Base-by-base conservation (phyloP, 1,139 yeast genomes). In the Protomyces macrosporus region DNA sequence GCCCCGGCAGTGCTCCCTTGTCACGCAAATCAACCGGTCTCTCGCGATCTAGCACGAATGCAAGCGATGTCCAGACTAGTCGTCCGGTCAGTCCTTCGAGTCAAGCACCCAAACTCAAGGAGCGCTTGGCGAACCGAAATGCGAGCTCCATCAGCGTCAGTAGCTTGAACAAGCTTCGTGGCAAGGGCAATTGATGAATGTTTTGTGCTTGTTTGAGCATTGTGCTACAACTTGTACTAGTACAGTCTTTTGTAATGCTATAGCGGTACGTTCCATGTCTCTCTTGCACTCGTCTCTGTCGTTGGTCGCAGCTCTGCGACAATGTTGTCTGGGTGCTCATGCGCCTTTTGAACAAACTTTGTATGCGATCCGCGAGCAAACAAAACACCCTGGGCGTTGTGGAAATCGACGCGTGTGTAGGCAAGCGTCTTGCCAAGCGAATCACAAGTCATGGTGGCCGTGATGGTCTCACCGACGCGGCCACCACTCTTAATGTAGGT, bases 281-380 rank as follows among this genome's bases (percentile, higher is more conserved):
- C 14, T 50, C 53, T 35, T 14, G 34, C 45, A 34, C 34, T 53
- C 35, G 30, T 35, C 32, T 55, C 30, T n/a, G 10, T 39, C 23
- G 7, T 39, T 4, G 61, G 45, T 51, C 37, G 37, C 36, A 58
- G n/a, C 16, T 51, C 62, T 3, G 57, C 60, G 10, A 63, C 34
- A 3, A 42, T 35, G 14, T 63, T 63, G 34, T 60, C 61, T 23
- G 60, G 58, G 37, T 63, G 63, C 16, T 53, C 39, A 1, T 45
- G 45, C 2, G 80, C 80, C 37, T 69, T 70, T 9, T 76, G 74
- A 54, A 78, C 71, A 67, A 76, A 76, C 69, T 78, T 78, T 9
- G 81, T 78, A 67, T 78, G 81, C 35, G 76, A 73, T 4, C 81
- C 81, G 7, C 79, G 69, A 6, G 81, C 81, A 65, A 78, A 75